Evolutionary conservation across 805 yeast species (phyloP).

Genomic region (Yarrowia keelungensis): DNA sequence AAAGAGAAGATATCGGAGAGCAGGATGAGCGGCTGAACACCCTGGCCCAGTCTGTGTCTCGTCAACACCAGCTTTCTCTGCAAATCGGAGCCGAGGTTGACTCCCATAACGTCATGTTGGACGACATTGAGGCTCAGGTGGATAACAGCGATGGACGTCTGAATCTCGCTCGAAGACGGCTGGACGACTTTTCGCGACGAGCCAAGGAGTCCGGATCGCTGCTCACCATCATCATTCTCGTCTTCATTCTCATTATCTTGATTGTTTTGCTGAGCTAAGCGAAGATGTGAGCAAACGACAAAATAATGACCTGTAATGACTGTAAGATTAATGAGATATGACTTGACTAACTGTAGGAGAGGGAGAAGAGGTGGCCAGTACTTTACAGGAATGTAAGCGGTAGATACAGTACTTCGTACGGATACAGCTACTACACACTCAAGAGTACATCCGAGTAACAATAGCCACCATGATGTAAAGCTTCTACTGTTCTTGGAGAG

Average conservation of each 20-base stretch:
- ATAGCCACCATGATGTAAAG: too few species aligned
- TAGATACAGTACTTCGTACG: too few species aligned
- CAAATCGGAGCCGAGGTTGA: slow-evolving; percentile 52
- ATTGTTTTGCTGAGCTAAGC: slow-evolving; percentile 47
- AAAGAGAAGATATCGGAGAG: slow-evolving; percentile 48
- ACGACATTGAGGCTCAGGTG: slow-evolving; percentile 52
- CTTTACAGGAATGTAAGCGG: too few species aligned
- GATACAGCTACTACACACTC: too few species aligned
- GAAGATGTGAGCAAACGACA: background rate
- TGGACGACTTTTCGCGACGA: slow-evolving; percentile 50
- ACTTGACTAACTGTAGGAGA: background rate
- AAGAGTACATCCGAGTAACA: too few species aligned
- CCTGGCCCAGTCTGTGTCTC: slow-evolving; percentile 50
- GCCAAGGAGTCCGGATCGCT: slow-evolving; percentile 52
- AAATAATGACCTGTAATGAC: slow-evolving; percentile 21
- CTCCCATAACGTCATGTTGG: slow-evolving; percentile 50
- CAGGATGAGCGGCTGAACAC: slow-evolving; percentile 52
- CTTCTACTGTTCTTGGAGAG: too few species aligned
- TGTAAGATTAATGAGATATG: slow-evolving; percentile 30
- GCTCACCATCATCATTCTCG: slow-evolving; percentile 49
- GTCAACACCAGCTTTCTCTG: slow-evolving; percentile 52
- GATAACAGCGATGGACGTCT: slow-evolving; percentile 50
- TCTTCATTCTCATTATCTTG: slow-evolving; percentile 50
- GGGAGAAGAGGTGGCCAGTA: too few species aligned
- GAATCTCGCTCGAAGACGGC: slow-evolving; percentile 49